Percentiles rank a stretch among this genome's conserved stretches.
These are phyloP conservation scores for Sisymbrium altissimum DNA, from an alignment of 345 rosid species.

Conservation along the genomic window DNA sequence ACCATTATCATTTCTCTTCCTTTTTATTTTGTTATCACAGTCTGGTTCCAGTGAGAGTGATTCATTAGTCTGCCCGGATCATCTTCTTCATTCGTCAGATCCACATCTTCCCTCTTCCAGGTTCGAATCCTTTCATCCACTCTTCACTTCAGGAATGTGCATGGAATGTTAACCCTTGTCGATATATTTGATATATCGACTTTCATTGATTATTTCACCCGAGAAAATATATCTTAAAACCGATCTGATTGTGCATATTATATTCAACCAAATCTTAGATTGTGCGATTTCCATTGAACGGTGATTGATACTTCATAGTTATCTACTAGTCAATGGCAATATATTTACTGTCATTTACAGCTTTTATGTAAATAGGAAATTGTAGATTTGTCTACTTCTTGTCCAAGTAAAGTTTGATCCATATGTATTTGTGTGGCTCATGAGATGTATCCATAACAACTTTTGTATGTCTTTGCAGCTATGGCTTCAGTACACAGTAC, in stretches of 20 bases:
- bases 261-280: background rate
- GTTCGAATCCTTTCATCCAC: background rate
- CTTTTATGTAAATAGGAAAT: too few species aligned
- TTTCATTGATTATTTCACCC: too few species aligned
- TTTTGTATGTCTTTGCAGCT: background rate
- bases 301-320: too few species aligned
- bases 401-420: too few species aligned
- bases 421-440: background rate
- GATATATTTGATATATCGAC: background rate
- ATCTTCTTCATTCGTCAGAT: slow-evolving; percentile 10
- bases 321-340: too few species aligned
- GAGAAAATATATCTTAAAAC: too few species aligned
- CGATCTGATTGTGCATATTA: background rate
- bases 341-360: too few species aligned
- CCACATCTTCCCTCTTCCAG: slow-evolving; percentile 8
- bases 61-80: background rate
- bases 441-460: background rate
- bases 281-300: background rate
- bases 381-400: too few species aligned
- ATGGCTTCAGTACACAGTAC: slow-evolving; percentile 75
- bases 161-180: background rate
- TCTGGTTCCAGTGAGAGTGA: background rate
- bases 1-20: too few species aligned
- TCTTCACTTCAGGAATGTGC: background rate
- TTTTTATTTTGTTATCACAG: background rate